Base-by-base conservation (phyloP, 192 early-diverging fungal species). In the Spizellomyces punctatus region DNA sequence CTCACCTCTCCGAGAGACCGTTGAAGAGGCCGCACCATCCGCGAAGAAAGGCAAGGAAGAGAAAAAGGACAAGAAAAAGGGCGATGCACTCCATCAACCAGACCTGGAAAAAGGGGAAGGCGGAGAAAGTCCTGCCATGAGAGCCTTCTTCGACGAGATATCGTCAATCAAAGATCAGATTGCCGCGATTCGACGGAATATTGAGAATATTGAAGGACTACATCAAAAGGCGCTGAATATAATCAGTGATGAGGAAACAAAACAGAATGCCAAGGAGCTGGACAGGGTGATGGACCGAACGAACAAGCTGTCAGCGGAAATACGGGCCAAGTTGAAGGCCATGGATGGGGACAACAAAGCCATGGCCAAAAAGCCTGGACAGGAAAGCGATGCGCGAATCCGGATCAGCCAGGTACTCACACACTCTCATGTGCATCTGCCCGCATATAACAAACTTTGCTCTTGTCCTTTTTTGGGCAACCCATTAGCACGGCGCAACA, bases 211-310 rank as follows among this genome's bases (percentile, higher is more conserved):
- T 57, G 71, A 79, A 49, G 14, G 43, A 10, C 67, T 82, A 44
- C 85, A 86, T 64, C 74, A 86, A 57, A 78, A 78, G 58, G 76
- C 82, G 7, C 50, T 86, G 54, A 86, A 86, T 68, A 78, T 74
- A 8, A 84, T 82, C 46, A 75, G 67, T 47, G 85, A 86, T 63
- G 71, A 84, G 47, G 77, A 86, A 72, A 69, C 56, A 8, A 49
- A 66, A 68, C 75, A 72, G 46, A 82, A 76, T 43, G 56, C 79
- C 6, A 79, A 82, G 56, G 82, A 86, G 62, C 78, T 86, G 17
- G 85, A 86, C n/a, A 3, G 61, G 10, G 63, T 79, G 46, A 86
- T 86, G 85, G 80, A 84, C 36, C 61, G 60, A 45, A 76, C 81
- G 12, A 86, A 86, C 60, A 76, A 78, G 50, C 63, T 76, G 50